Base-by-base conservation (phyloP, 2,329 filamentous ascomycete genomes). In the Nothophaeocryptopus gaeumannii region DNA sequence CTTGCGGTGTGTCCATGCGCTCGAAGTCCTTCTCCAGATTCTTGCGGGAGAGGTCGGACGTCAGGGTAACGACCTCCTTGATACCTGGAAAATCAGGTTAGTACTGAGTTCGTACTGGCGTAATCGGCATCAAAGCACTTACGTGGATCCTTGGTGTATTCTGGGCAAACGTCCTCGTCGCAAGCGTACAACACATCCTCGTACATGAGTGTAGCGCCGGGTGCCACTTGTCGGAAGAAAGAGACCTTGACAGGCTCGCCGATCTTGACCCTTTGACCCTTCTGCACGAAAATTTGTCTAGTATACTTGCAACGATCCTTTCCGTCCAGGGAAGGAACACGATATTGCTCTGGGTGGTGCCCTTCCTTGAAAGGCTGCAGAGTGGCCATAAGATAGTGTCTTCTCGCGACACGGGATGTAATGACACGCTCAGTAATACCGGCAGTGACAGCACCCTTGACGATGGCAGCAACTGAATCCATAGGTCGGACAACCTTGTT, bases 1-100 rank as follows among this genome's bases (percentile, higher is more conserved):
- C 93, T 71, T 99, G 92, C 5, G 93, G 91, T 1, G 93, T 97
- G 70, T 97, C 93, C 93, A 97, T 97, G 67, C 93, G 85, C 74
- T 99, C 93, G 66, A 99, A 99, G 71, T 99, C 93, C 74, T 96
- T 97, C 72, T 99, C 93, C 10, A 99, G 84, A 69, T 97, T 97
- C 80, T 97, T 99, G 63, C 92, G 86, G 41, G 91, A 96, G 50
- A 99, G 79, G 69, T 99, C 93, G 2, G 92, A 97, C 2, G 93
- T 97, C 43, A 99, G 84, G 1, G 93, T 99, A 58, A 97, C 93
- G 50, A 97, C 90, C 73, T 97, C 93, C 81, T 97, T 97, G 81
- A 97, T 97, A 61, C 91, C 92, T 96, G 60, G 56, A 54, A 26
- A 33, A 48, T 12, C 42, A 26, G 40, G 59, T 67, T 68, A 70